phyloP scores from a whole-genome alignment of 805 yeast genomes.

The Metschnikowia henanensis region DNA sequence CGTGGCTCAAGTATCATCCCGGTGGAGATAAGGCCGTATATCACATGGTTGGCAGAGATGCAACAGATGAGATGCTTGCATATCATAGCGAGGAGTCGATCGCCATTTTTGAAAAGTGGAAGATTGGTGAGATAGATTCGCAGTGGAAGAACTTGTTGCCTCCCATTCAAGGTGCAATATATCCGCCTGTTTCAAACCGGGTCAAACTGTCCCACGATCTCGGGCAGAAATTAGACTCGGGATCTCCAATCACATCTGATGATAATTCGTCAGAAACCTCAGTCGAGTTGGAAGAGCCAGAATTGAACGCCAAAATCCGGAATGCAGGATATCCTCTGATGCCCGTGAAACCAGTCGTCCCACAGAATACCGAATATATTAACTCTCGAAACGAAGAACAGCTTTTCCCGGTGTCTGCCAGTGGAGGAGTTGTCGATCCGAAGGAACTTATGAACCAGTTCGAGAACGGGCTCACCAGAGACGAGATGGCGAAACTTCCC shows the following conservation, averaged over 20 bases:
- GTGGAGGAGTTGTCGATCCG: slow-evolving; percentile 50
- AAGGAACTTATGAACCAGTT: slow-evolving; percentile 51
- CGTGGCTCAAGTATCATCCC: slow-evolving; percentile 77
- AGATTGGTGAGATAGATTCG: slow-evolving; percentile 61
- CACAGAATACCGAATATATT: slow-evolving; percentile 44
- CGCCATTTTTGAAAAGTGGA: slow-evolving; percentile 51
- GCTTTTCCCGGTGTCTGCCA: slow-evolving; percentile 33
- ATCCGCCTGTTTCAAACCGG: slow-evolving; percentile 10
- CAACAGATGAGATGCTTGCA: slow-evolving; percentile 87
- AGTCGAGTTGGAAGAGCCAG: slow-evolving; percentile 15
- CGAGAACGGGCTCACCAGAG: slow-evolving; percentile 54
- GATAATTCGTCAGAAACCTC: slow-evolving; percentile 15
- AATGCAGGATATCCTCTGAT: slow-evolving; percentile 42
- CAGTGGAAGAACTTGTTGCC: slow-evolving; percentile 79
- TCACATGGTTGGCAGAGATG: slow-evolving; percentile 88
- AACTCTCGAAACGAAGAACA: slow-evolving; percentile 33
- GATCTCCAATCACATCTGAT: slow-evolving; percentile 10
- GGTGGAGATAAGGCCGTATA: slow-evolving; percentile 85
- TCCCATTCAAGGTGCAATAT: slow-evolving; percentile 81
- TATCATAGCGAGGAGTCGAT: slow-evolving; percentile 69
- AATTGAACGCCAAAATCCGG: background rate
- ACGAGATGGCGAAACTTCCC: slow-evolving; percentile 62
- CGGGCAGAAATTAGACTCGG: slow-evolving; percentile 7
- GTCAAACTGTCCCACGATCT: background rate
- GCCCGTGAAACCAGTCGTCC: slow-evolving; percentile 49